Conservation (phyloP, 2,329 filamentous ascomycete species). For the Colletotrichum melonis region DNA sequence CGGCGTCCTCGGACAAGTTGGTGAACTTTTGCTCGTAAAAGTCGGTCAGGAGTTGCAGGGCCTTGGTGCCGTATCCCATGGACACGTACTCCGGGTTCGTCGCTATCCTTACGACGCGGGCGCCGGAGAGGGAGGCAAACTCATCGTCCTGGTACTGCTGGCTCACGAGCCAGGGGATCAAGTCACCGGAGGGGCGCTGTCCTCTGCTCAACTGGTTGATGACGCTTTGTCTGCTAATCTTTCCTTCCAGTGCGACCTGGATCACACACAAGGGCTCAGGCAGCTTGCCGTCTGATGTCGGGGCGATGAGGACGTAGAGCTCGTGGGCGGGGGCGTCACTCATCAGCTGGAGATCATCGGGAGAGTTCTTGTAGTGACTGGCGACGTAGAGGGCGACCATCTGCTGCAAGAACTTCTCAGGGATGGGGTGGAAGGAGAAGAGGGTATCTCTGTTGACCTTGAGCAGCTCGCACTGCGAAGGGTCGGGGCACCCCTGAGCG, state of each 20-base stretch:
- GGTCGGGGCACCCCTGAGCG: constrained; percentile 86
- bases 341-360: constrained; percentile 98
- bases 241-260: constrained; percentile 93
- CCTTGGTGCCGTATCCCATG: constrained; percentile 94
- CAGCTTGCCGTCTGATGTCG: constrained; percentile 81
- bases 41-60: constrained; percentile 86
- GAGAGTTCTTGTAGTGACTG: constrained; percentile 97
- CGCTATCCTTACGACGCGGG: constrained; percentile 91
- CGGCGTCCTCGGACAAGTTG: constrained; percentile 79
- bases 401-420: constrained; percentile 96
- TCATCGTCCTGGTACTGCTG: constrained; percentile 99
- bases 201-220: constrained; percentile 90
- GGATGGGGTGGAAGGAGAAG: constrained; percentile 97
- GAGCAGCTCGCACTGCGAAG: constrained; percentile 89
- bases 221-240: constrained; percentile 93
- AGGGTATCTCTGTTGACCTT: constrained; percentile 97
- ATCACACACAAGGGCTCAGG: constrained; percentile 96
- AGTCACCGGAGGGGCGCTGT: constrained; percentile 87
- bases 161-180: constrained; percentile 97
- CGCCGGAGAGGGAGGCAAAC: constrained; percentile 92
- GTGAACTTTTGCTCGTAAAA: constrained; percentile 97
- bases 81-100: constrained; percentile 93
- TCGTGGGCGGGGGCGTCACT: constrained; percentile 97
- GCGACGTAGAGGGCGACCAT: constrained; percentile 99
- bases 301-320: constrained; percentile 92